Percentiles rank a stretch among this genome's conserved stretches.
Conservation (phyloP, 805 yeast species). For the Candida gorgasii region DNA sequence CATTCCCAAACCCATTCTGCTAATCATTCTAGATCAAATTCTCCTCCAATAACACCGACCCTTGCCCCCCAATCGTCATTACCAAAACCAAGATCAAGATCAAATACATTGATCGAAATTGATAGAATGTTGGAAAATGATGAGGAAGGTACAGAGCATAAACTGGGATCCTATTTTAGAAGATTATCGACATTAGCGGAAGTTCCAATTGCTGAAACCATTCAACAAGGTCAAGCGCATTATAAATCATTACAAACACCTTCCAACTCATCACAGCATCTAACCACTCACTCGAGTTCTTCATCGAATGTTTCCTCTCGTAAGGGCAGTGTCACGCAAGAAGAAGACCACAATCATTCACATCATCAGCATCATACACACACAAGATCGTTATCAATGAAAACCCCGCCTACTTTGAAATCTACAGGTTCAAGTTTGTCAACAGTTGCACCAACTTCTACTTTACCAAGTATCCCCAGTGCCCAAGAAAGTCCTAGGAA, state of each 20-base stretch:
- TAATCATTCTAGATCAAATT: slow-evolving; percentile 2
- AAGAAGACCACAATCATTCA: not conserved
- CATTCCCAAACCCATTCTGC: slow-evolving; percentile 11
- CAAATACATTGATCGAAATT: slow-evolving; percentile 37
- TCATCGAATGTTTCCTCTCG: slow-evolving; percentile 12
- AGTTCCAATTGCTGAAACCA: slow-evolving; percentile 27
- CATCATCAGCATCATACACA: not conserved
- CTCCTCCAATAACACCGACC: slow-evolving; percentile 15
- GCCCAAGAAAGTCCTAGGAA: slow-evolving; percentile 1
- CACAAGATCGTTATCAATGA: slow-evolving; percentile 4
- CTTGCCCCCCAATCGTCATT: not conserved
- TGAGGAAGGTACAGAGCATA: slow-evolving; percentile 44
- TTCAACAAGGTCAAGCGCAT: not conserved
- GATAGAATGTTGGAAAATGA: slow-evolving; percentile 39
- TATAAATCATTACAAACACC: not conserved
- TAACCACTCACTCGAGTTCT: slow-evolving; percentile 8
- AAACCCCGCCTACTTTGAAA: slow-evolving; percentile 12
- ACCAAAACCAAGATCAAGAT: slow-evolving; percentile 26
- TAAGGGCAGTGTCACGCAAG: slow-evolving; percentile 14
- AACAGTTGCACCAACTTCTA: not conserved
- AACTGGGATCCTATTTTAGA: slow-evolving; percentile 63
- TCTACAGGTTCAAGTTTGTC: not conserved
- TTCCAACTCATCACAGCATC: not conserved
- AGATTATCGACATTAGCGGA: slow-evolving; percentile 67
- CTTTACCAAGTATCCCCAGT: slow-evolving; percentile 6